phyloP scores from a whole-genome alignment of 768 basidiomycete species.

The Macrolepiota albuminosa region DNA sequence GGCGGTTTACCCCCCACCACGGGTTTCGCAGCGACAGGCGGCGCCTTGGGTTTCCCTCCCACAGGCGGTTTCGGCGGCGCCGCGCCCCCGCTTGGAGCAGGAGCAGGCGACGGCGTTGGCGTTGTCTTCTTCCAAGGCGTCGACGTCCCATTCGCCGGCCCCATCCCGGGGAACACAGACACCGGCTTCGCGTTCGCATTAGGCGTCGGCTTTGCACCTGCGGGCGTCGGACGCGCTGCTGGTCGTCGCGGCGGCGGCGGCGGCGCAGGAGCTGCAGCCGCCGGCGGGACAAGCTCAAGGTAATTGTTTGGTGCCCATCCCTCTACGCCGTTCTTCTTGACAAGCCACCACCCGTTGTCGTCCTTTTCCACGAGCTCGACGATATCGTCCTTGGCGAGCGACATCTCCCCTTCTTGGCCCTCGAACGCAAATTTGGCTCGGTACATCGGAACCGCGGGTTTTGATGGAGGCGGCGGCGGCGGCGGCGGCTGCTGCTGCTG shows the following conservation, averaged over 20 bases:
- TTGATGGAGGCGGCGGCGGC: conserved; percentile 50
- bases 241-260: conserved; percentile 69
- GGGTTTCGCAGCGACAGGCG: conserved; percentile 42
- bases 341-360: conserved; percentile 98
- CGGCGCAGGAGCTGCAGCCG: conserved; percentile 59
- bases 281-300: conserved; percentile 73
- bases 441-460: conserved; percentile 71
- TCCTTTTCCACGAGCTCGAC: conserved; percentile 92
- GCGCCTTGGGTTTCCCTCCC: conserved; percentile 42
- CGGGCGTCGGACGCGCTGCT: conserved; percentile 30
- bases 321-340: conserved; percentile 75
- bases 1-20: conserved; percentile 48
- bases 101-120: conserved; percentile 27
- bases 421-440: conserved; percentile 90
- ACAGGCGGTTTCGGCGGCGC: conserved; percentile 47
- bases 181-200: conserved; percentile 71
- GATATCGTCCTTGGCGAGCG: conserved; percentile 83
- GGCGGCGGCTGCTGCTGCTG: conserved; percentile 40
- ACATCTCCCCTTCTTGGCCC: conserved; percentile 91
- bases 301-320: conserved; percentile 97
- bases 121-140: conserved; percentile 69
- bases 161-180: conserved; percentile 79
- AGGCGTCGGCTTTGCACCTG: conserved; percentile 26
- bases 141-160: conserved; percentile 58
- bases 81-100: conserved; percentile 29